phyloP scores from a whole-genome alignment of 768 basidiomycete species.

The Phylloporus sp. region DNA sequence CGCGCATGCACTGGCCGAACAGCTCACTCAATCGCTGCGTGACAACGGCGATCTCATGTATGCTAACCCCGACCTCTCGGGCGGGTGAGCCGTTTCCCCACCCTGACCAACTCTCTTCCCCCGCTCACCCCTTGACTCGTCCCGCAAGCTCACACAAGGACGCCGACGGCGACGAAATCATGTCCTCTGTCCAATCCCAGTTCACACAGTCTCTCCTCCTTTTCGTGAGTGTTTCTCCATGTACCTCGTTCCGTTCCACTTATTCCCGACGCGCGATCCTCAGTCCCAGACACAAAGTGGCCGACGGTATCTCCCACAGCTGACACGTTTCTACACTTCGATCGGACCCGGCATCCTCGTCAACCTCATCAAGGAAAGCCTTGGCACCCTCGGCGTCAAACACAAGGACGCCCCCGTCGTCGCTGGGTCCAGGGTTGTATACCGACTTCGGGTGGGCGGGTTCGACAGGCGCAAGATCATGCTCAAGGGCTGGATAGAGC shows the following conservation, averaged over 20 bases:
- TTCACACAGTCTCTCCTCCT: conserved; percentile 79
- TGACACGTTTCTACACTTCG: conserved; percentile 77
- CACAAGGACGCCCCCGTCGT: conserved; percentile 38
- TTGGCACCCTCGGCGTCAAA: conserved; percentile 46
- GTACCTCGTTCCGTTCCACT: background rate
- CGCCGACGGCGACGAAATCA: conserved; percentile 54
- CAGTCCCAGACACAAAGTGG: conserved; percentile 84
- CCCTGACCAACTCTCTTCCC: background rate
- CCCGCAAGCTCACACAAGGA: conserved; percentile 31
- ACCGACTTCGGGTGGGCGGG: conserved; percentile 59
- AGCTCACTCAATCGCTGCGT: conserved; percentile 63
- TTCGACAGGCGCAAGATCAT: conserved; percentile 56
- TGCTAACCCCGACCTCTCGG: conserved; percentile 51
- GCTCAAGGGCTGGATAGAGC: conserved; percentile 71
- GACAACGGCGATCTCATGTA: conserved; percentile 70
- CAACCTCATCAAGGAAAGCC: conserved; percentile 48
- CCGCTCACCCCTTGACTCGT: background rate
- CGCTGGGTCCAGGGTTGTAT: conserved; percentile 12
- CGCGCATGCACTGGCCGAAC: conserved; percentile 54
- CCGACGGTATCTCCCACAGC: conserved; percentile 61
- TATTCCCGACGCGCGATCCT: background rate
- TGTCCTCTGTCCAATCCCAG: conserved; percentile 60
- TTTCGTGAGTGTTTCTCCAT: conserved; percentile 49
- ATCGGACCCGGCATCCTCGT: conserved; percentile 51
- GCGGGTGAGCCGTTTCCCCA: conserved; percentile 26